Conservation (phyloP, 495 filamentous ascomycete genomes). For the Xylaria nigripes region DNA sequence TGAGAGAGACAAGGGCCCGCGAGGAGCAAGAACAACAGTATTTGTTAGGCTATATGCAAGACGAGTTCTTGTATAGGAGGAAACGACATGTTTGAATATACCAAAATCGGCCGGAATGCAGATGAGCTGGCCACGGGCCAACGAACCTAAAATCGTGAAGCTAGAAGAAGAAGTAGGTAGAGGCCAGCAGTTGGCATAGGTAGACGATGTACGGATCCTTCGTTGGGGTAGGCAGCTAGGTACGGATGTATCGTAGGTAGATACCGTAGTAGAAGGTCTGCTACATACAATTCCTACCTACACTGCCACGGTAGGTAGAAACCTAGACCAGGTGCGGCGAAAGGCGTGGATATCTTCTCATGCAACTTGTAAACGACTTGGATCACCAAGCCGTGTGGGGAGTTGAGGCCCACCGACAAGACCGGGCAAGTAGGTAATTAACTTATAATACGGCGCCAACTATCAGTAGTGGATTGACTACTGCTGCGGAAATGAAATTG, state of each 20-base stretch:
- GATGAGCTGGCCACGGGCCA: not conserved
- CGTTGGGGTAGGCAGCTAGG: slow-evolving; percentile 2
- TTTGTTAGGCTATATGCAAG: not conserved
- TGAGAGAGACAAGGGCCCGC: not conserved
- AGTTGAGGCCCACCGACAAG: slow-evolving; percentile 1
- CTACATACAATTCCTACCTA: not conserved
- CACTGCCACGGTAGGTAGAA: not conserved
- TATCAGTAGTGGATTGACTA: not conserved
- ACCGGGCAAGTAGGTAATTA: not conserved
- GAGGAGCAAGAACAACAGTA: not conserved
- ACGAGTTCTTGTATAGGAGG: not conserved
- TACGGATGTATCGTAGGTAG: not conserved
- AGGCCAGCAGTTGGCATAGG: not conserved
- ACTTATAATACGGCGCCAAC: not conserved
- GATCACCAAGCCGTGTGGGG: slow-evolving; percentile 1
- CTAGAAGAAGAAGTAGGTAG: not conserved
- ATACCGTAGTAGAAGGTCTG: slow-evolving; percentile 5
- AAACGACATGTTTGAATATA: slow-evolving; percentile 5
- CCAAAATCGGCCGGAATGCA: not conserved
- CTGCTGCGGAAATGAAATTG: not conserved
- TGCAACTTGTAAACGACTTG: not conserved
- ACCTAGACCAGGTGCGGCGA: slow-evolving; percentile 2
- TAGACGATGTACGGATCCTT: not conserved
- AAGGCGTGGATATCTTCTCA: slow-evolving; percentile 4
- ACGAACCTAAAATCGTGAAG: not conserved